Percentiles rank a stretch among this genome's conserved stretches.
Evolutionary conservation across 1,284 basidiomycete genomes (phyloP).

Genomic region (Volvariella volvacea): DNA sequence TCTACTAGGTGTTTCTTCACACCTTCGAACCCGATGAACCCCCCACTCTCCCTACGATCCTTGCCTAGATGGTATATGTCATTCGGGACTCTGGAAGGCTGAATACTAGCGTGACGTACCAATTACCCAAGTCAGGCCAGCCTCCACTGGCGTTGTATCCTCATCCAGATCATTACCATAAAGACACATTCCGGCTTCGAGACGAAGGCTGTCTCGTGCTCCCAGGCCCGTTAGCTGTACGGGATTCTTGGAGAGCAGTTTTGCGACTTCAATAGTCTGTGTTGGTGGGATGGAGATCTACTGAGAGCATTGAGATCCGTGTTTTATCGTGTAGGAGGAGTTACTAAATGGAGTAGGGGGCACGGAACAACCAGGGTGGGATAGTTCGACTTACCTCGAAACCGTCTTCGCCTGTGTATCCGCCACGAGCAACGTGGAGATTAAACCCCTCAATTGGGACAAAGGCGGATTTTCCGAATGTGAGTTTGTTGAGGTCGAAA

Average conservation of each 20-base stretch:
- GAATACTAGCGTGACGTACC: slow-evolving; percentile 34
- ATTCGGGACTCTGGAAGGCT: not conserved
- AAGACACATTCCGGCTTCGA: slow-evolving; percentile 98
- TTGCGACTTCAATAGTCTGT: slow-evolving; percentile 67
- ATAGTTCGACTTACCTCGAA: slow-evolving; percentile 66
- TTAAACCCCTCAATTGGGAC: slow-evolving; percentile 73
- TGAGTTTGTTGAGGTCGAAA: slow-evolving; percentile 65
- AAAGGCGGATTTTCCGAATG: slow-evolving; percentile 78
- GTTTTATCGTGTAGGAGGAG: not conserved
- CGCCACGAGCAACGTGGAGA: slow-evolving; percentile 91
- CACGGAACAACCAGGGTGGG: too few species aligned
- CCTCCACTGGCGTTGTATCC: slow-evolving; percentile 82
- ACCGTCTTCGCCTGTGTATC: slow-evolving; percentile 98
- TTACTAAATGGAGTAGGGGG: too few species aligned
- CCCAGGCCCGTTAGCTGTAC: slow-evolving; percentile 90
- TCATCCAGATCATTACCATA: slow-evolving; percentile 95
- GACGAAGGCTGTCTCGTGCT: slow-evolving; percentile 86
- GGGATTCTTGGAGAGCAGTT: slow-evolving; percentile 62
- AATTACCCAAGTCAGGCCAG: slow-evolving; percentile 89
- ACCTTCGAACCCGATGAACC: slow-evolving; percentile 82
- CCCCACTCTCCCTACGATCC: slow-evolving; percentile 62
- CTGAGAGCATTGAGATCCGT: not conserved
- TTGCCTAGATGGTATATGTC: slow-evolving; percentile 61
- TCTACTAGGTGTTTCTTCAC: slow-evolving; percentile 80
- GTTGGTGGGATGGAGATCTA: slow-evolving; percentile 88